phyloP scores from a whole-genome alignment of 257 asterid species.

The Nicotiana tomentosiformis region DNA sequence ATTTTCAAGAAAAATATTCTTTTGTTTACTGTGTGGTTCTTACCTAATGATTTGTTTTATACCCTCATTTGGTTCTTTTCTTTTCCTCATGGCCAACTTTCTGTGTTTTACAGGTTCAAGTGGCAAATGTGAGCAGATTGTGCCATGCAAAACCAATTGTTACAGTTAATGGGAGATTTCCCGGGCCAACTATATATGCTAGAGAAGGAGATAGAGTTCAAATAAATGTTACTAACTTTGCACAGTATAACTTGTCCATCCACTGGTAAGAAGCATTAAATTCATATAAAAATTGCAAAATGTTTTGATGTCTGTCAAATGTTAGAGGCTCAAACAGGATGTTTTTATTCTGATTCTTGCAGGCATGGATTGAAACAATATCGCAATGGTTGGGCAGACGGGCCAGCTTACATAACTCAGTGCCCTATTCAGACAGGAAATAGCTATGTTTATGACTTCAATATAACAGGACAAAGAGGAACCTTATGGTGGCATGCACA shows the following conservation, averaged over 20 bases:
- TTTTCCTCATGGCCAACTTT: background rate
- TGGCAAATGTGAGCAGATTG: constrained; percentile 57
- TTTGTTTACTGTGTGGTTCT: background rate
- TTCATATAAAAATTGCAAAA: background rate
- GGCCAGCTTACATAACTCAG: constrained; percentile 59
- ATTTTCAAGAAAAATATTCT: background rate
- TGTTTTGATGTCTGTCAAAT: too few species aligned
- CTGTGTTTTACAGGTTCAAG: constrained; percentile 36
- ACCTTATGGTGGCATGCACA: constrained; percentile 55
- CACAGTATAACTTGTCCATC: constrained; percentile 63
- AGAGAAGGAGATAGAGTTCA: constrained; percentile 51
- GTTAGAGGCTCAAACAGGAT: background rate
- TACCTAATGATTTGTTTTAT: background rate
- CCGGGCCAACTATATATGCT: constrained; percentile 37
- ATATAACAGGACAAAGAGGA: constrained; percentile 42
- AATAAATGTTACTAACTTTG: constrained; percentile 55
- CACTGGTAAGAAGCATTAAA: constrained; percentile 37
- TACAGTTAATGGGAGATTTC: constrained; percentile 53
- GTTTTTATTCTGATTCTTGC: background rate
- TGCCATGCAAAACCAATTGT: constrained; percentile 62
- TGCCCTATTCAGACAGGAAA: constrained; percentile 62
- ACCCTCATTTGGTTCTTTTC: background rate
- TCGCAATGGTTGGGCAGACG: constrained; percentile 48
- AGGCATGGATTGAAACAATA: constrained; percentile 73
- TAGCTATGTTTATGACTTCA: constrained; percentile 37